Conservation (phyloP, 2,329 filamentous ascomycete genomes). For the Hymenoscyphus occultus region DNA sequence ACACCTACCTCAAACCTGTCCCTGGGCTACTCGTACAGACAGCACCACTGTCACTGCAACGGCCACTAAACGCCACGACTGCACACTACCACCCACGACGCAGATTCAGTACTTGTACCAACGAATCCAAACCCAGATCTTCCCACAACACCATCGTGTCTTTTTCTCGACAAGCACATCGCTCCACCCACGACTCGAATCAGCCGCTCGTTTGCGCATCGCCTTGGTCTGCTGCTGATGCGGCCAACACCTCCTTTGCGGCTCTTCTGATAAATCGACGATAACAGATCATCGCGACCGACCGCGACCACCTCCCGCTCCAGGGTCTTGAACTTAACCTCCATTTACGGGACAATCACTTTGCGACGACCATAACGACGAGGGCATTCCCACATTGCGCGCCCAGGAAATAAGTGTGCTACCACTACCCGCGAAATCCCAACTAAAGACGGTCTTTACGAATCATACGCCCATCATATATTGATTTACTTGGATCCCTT, state of each 20-base stretch:
- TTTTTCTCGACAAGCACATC: conserved; percentile 8
- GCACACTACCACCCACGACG: conserved; percentile 2
- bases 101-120: neutral
- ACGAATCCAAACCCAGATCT: neutral
- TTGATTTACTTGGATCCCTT: neutral
- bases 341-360: conserved; percentile 15
- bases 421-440: neutral
- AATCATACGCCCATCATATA: neutral
- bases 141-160: conserved; percentile 16
- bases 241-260: neutral
- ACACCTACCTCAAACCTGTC: neutral
- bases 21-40: neutral
- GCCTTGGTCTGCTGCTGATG: neutral
- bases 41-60: neutral
- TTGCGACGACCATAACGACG: conserved; percentile 18
- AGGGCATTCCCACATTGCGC: neutral
- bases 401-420: neutral
- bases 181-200: conserved; percentile 4
- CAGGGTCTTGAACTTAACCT: conserved; percentile 29
- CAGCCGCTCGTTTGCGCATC: neutral
- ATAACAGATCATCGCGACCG: conserved; percentile 6
- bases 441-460: conserved; percentile 9
- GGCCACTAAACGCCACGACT: conserved; percentile 3
- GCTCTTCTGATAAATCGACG: neutral
- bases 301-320: conserved; percentile 1